Conservation (phyloP, 2,329 filamentous ascomycete species). For the Dothideomycetes sp. region DNA sequence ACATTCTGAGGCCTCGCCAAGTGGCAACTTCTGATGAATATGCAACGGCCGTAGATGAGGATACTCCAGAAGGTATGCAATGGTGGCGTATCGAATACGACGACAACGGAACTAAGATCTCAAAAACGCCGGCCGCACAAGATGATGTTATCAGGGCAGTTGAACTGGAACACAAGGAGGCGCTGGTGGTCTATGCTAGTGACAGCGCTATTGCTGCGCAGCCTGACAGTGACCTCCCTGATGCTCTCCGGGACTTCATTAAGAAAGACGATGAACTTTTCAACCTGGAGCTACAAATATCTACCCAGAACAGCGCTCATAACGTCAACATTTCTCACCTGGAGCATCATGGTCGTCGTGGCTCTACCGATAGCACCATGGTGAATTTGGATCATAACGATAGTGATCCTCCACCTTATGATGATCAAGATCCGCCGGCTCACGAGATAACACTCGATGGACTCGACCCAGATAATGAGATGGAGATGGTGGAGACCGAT, state of each 20-base stretch:
- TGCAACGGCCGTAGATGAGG: constrained; percentile 20
- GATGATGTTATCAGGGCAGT: constrained; percentile 40
- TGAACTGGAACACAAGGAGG: constrained; percentile 41
- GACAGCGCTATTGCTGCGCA: constrained; percentile 22
- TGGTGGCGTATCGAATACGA: constrained; percentile 48
- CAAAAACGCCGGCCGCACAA: constrained; percentile 23
- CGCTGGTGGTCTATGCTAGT: constrained; percentile 50
- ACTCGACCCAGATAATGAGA: constrained; percentile 3
- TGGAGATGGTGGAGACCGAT: constrained; percentile 18
- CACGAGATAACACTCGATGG: constrained; percentile 10
- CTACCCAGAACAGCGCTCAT: constrained; percentile 1
- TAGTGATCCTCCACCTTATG: neutral
- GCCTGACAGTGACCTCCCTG: constrained; percentile 4
- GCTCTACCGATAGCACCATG: constrained; percentile 9
- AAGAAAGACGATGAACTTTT: constrained; percentile 16
- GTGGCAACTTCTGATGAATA: constrained; percentile 14
- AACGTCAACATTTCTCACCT: constrained; percentile 6
- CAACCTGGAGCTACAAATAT: constrained; percentile 11
- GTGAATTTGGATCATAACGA: constrained; percentile 10
- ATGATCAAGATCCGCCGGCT: constrained; percentile 6
- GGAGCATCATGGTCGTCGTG: constrained; percentile 6
- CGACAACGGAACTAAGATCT: constrained; percentile 26
- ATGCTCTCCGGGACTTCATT: constrained; percentile 15
- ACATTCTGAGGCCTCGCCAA: constrained; percentile 36
- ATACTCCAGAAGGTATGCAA: constrained; percentile 28